Percentiles rank a stretch among this genome's conserved stretches.
These are phyloP conservation scores for Aspergillus bertholletiae DNA, from an alignment of 495 filamentous ascomycete species.

Conservation along the genomic window DNA sequence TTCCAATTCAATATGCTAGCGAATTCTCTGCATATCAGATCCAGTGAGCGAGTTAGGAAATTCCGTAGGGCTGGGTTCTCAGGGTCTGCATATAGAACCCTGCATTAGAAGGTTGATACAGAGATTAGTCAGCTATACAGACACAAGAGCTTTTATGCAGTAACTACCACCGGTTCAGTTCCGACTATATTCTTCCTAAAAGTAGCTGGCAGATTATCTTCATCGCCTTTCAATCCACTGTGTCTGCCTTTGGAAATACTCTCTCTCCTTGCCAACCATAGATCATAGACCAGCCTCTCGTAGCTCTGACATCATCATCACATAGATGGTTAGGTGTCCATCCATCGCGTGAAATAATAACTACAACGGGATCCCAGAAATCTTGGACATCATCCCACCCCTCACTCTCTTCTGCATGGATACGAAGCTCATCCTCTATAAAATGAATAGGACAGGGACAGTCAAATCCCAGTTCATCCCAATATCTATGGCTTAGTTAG, in stretches of 20 bases:
- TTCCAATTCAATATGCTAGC: too few relatives aligned
- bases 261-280: constrained; percentile 18
- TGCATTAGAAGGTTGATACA: too few relatives aligned
- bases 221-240: constrained; percentile 12
- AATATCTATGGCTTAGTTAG: constrained; percentile 13
- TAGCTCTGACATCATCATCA: constrained; percentile 15
- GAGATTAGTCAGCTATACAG: too few relatives aligned
- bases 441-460: constrained; percentile 25
- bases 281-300: constrained; percentile 14
- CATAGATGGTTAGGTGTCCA: constrained; percentile 18
- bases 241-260: constrained; percentile 13
- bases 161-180: too few relatives aligned
- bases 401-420: constrained; percentile 20
- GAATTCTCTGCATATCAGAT: too few relatives aligned
- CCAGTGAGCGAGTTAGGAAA: too few relatives aligned
- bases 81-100: too few relatives aligned
- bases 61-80: too few relatives aligned
- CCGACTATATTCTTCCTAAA: too few relatives aligned
- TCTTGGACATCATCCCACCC: constrained; percentile 26
- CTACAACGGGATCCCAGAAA: constrained; percentile 18
- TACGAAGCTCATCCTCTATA: constrained; percentile 19
- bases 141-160: too few relatives aligned
- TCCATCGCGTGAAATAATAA: constrained; percentile 20
- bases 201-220: too few relatives aligned
- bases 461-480: constrained; percentile 22